phyloP scores from a whole-genome alignment of 2,329 filamentous ascomycete species.

The Talaromyces verruculosus region DNA sequence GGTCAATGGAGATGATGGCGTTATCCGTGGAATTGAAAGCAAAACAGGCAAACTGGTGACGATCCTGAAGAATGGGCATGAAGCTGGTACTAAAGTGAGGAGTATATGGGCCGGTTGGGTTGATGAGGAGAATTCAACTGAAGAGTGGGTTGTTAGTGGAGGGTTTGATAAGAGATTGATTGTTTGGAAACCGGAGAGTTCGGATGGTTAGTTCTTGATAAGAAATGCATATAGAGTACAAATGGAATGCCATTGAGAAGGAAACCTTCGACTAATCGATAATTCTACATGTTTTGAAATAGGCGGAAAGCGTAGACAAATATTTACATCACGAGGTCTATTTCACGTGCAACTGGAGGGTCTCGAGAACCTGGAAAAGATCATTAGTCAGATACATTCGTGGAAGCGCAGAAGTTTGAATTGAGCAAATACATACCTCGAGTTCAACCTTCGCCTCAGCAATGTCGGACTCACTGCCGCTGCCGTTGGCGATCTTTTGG shows the following conservation, averaged over 20 bases:
- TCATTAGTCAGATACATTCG: slow-evolving; percentile 8
- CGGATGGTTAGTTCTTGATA: background rate
- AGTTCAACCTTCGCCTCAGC: slow-evolving; percentile 99
- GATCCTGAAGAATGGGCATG: slow-evolving; percentile 54
- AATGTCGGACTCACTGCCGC: slow-evolving; percentile 93
- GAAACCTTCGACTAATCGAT: slow-evolving; percentile 33
- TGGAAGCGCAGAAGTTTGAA: background rate
- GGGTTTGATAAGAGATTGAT: slow-evolving; percentile 64
- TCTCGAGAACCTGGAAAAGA: slow-evolving; percentile 49
- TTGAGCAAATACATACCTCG: slow-evolving; percentile 64
- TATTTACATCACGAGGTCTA: slow-evolving; percentile 46
- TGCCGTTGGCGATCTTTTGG: slow-evolving; percentile 88
- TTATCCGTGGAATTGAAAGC: slow-evolving; percentile 60
- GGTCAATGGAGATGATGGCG: slow-evolving; percentile 65
- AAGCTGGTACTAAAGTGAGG: slow-evolving; percentile 58
- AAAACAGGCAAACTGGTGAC: slow-evolving; percentile 58
- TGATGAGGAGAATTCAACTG: slow-evolving; percentile 30
- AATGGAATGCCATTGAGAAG: slow-evolving; percentile 24
- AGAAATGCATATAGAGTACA: slow-evolving; percentile 19
- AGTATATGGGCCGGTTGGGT: slow-evolving; percentile 58
- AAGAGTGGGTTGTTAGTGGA: slow-evolving; percentile 61
- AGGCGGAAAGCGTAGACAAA: slow-evolving; percentile 31
- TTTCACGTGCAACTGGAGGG: slow-evolving; percentile 51
- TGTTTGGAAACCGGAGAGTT: slow-evolving; percentile 50
- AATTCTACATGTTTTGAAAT: slow-evolving; percentile 40